These are phyloP conservation scores for Tausonia pullulans DNA, from an alignment of 1,284 basidiomycete species.

Conservation along the genomic window DNA sequence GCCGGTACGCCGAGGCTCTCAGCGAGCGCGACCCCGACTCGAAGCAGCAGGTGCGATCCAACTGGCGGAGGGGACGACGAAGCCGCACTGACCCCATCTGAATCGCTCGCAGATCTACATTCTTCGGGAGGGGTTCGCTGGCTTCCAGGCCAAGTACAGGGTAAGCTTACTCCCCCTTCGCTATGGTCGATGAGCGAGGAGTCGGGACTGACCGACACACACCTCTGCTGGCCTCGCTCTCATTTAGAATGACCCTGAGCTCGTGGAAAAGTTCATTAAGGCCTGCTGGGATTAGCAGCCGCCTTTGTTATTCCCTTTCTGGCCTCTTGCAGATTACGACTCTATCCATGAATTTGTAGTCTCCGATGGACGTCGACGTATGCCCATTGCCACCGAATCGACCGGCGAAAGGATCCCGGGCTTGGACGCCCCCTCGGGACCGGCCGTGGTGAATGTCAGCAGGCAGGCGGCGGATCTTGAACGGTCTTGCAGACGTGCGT, in stretches of 20 bases:
- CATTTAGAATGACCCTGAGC: not conserved
- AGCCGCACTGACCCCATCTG: too few species aligned
- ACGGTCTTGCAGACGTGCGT: too few species aligned
- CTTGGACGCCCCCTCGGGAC: too few species aligned
- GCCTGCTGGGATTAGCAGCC: not conserved
- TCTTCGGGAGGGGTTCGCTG: slow-evolving; percentile 33
- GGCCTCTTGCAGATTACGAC: too few species aligned
- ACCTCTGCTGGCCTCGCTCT: not conserved
- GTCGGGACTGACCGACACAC: not conserved
- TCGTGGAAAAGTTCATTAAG: slow-evolving; percentile 1
- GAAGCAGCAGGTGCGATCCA: slow-evolving; percentile 21
- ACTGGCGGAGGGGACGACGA: not conserved
- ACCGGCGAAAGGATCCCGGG: too few species aligned
- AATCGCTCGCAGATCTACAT: slow-evolving; percentile 26
- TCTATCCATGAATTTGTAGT: too few species aligned
- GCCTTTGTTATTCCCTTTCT: too few species aligned
- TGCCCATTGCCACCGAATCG: too few species aligned
- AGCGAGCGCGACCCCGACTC: slow-evolving; percentile 19
- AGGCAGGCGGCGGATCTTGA: too few species aligned
- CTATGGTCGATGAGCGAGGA: not conserved
- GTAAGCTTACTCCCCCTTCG: slow-evolving; percentile 20
- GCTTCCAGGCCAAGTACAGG: slow-evolving; percentile 31
- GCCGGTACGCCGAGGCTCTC: slow-evolving; percentile 31
- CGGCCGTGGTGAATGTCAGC: too few species aligned
- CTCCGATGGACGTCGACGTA: too few species aligned